phyloP scores from a whole-genome alignment of 345 rosid genomes.

The Odontarrhena argentea region DNA sequence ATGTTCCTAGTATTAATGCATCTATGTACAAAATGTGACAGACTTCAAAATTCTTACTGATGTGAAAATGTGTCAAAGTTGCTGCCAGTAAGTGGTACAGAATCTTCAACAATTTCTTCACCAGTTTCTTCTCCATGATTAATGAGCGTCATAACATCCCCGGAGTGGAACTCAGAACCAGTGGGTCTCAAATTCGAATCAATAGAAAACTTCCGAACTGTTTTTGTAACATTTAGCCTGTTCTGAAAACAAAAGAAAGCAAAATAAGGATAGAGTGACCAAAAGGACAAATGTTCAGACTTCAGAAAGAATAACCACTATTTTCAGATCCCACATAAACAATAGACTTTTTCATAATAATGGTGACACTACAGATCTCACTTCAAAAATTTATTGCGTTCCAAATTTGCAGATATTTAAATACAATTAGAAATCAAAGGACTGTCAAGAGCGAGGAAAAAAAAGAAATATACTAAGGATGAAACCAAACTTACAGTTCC shows the following conservation, averaged over 20 bases:
- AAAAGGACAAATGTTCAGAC: conserved; percentile 2
- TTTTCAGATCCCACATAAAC: neutral
- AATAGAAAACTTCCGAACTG: conserved; percentile 86
- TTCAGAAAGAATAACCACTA: neutral
- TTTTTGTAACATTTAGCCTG: conserved; percentile 97
- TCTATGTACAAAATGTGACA: conserved; percentile 14
- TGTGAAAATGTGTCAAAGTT: conserved; percentile 75
- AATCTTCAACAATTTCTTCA: conserved; percentile 68
- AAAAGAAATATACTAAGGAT: conserved; percentile 1
- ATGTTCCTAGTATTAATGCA: conserved; percentile 11
- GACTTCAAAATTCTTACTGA: conserved; percentile 58
- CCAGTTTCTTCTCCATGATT: conserved; percentile 84
- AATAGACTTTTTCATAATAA: conserved; percentile 1
- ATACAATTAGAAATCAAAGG: neutral
- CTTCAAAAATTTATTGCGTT: conserved; percentile 5
- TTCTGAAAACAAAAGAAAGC: conserved; percentile 62
- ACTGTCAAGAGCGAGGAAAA: neutral
- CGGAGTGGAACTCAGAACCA: conserved; percentile 87
- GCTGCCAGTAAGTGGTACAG: conserved; percentile 54
- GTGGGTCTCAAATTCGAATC: conserved; percentile 75
- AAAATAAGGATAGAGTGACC: conserved; percentile 32
- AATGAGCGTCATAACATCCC: conserved; percentile 52
- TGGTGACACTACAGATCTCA: conserved; percentile 15
- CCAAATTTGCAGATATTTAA: conserved; percentile 2
- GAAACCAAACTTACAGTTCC: conserved; percentile 90